Evolutionary conservation across 2,329 filamentous ascomycete genomes (phyloP), one percentile per base, ranked within the genome.

Genomic region (Berkeleyomyces rouxiae): DNA sequence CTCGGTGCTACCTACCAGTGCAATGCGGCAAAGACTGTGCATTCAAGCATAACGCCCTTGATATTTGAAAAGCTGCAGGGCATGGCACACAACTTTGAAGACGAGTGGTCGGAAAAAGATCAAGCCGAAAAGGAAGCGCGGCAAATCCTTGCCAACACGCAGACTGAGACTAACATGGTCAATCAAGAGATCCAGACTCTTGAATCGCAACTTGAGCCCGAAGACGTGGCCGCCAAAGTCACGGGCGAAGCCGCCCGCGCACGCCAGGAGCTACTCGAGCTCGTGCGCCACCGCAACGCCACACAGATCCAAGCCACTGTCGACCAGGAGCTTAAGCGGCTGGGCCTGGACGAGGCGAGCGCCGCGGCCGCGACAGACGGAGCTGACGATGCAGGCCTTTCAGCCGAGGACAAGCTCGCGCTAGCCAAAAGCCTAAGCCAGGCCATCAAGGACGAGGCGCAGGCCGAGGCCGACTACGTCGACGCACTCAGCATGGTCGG

Each of bases 41-140:
- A 88, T 63, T 79, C 81, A 11, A 86, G 83, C 67, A 86, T 90
- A 67, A 82, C 82, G 3, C 81, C 84, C 3, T 76, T 88, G 4
- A 81, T 90, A 65, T 75, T 86, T 5, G 84, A 89, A 64, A 88
- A 88, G 67, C 84, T 89, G 66, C 82, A 84, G 67, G 84, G 86
- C 66, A 76, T 91, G 9, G 82, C 86, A 1, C 78, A 78, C 63
- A 84, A 79, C 63, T 90, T 89, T 69, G 88, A 93, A 64, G 81
- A 85, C 37, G 87, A 92, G 70, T 82, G 88, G 68, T 79, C 81
- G 61, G 86, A 90, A 67, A 90, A 88, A 70, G 83, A 89, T 61
- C 78, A 80, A 16, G 83, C 83, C 2, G 84, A 87, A 68, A 79
- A 79, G 36, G 87, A 88, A 70, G 85, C 85, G 2, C 81, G 81